These are phyloP conservation scores for Aspergillus phoenicis DNA, from an alignment of 2,329 filamentous ascomycete species.

Conservation along the genomic window DNA sequence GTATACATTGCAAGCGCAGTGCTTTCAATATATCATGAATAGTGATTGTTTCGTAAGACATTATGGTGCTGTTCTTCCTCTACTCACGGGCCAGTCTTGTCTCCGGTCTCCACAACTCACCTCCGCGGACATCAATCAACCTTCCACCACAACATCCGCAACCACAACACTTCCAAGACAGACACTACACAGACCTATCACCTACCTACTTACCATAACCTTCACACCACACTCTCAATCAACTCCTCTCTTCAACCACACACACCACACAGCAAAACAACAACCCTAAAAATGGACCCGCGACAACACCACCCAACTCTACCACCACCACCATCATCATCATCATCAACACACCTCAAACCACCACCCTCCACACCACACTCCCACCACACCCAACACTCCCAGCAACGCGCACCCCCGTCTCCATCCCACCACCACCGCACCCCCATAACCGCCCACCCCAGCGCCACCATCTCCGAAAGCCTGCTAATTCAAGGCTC, in stretches of 20 bases:
- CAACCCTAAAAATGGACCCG: constrained; percentile 20
- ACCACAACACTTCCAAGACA: not conserved
- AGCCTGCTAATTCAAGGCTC: constrained; percentile 58
- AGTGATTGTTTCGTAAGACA: not conserved
- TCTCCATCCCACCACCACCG: constrained; percentile 31
- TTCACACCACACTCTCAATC: not conserved
- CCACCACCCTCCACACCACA: constrained; percentile 18
- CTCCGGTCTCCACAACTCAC: not conserved
- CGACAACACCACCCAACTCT: constrained; percentile 5
- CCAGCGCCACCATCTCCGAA: constrained; percentile 44
- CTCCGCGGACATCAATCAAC: not conserved
- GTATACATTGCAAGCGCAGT: too few species aligned
- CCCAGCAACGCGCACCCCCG: constrained; percentile 26
- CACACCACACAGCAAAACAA: not conserved
- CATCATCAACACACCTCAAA: constrained; percentile 27
- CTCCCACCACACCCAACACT: constrained; percentile 31
- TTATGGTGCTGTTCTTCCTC: not conserved
- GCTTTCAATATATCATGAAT: too few species aligned
- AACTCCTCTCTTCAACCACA: not conserved
- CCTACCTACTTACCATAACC: not conserved
- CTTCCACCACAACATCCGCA: not conserved
- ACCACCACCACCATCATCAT: constrained; percentile 1
- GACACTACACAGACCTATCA: not conserved
- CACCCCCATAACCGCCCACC: constrained; percentile 40
- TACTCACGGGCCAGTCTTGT: not conserved